phyloP scores from a whole-genome alignment of 2,329 filamentous ascomycete genomes.

The Esteya vermicola region DNA sequence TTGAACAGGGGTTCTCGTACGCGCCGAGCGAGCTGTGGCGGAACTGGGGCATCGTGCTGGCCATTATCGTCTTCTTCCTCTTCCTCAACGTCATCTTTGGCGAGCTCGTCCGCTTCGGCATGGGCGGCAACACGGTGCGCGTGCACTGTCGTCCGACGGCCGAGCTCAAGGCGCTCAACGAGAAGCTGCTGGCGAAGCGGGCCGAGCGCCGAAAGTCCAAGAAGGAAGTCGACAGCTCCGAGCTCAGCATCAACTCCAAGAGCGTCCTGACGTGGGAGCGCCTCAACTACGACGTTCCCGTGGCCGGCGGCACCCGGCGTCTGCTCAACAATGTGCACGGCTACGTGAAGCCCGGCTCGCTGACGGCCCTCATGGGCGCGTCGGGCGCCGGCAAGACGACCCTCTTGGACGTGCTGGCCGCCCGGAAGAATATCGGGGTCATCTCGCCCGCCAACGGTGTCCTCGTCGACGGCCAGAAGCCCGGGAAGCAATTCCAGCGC shows the following conservation, averaged over 20 bases:
- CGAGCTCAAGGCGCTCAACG: conserved; percentile 53
- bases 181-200: conserved; percentile 43
- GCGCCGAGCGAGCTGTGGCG: conserved; percentile 57
- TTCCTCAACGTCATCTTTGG: conserved; percentile 62
- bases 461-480: conserved; percentile 40
- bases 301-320: conserved; percentile 38
- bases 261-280: conserved; percentile 76
- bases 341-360: conserved; percentile 61
- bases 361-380: conserved; percentile 67
- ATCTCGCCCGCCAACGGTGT: conserved; percentile 35
- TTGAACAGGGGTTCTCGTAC: conserved; percentile 56
- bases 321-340: conserved; percentile 45
- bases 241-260: conserved; percentile 43
- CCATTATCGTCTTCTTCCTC: conserved; percentile 63
- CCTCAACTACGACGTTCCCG: conserved; percentile 62
- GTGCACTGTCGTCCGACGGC: conserved; percentile 59
- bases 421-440: conserved; percentile 47
- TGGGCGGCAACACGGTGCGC: conserved; percentile 67
- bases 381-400: conserved; percentile 85
- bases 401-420: conserved; percentile 59
- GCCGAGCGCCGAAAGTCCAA: conserved; percentile 36
- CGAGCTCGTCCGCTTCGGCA: conserved; percentile 64
- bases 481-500: conserved; percentile 43
- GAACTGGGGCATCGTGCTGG: conserved; percentile 69
- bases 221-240: conserved; percentile 27